phyloP scores from a whole-genome alignment of 176 grass and related monocot species.

The Oryza longistaminata region DNA sequence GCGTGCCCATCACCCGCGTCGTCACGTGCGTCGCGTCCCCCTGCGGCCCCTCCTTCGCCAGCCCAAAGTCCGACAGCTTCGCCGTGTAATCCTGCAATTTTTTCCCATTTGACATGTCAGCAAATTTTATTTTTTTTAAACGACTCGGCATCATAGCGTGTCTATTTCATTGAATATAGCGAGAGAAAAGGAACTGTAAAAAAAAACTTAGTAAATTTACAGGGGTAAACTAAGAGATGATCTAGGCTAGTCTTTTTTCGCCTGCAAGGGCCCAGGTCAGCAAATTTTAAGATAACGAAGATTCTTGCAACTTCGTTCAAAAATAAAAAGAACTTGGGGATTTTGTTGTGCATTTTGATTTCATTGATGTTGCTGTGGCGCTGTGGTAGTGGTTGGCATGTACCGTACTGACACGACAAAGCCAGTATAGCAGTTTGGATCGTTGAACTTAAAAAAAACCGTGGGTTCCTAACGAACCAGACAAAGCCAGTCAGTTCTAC shows the following conservation, averaged over 20 bases:
- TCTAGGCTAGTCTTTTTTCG: no score
- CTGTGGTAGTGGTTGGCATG: not conserved
- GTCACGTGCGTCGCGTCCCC: slow-evolving; percentile 78
- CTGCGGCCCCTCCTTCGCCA: slow-evolving; percentile 72
- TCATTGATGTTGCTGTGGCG: not conserved
- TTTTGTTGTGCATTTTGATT: not conserved
- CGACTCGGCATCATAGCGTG: no score
- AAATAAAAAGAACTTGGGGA: not conserved
- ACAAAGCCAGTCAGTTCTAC: not conserved
- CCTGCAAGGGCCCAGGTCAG: not conserved
- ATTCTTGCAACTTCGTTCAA: not conserved
- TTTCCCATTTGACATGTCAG: not conserved
- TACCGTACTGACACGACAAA: not conserved
- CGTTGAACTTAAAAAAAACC: not conserved
- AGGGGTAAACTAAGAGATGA: no score
- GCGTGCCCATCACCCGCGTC: slow-evolving; percentile 90
- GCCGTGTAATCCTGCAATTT: slow-evolving; percentile 73
- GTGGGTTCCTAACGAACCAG: not conserved
- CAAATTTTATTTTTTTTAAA: not conserved
- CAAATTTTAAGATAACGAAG: not conserved
- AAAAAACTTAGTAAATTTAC: no score
- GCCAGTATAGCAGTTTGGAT: not conserved
- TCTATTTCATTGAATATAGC: no score
- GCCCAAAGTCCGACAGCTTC: slow-evolving; percentile 91
- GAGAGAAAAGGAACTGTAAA: no score